Conservation (phyloP, 2,329 filamentous ascomycete species). For the Epichloe hybrida region DNA sequence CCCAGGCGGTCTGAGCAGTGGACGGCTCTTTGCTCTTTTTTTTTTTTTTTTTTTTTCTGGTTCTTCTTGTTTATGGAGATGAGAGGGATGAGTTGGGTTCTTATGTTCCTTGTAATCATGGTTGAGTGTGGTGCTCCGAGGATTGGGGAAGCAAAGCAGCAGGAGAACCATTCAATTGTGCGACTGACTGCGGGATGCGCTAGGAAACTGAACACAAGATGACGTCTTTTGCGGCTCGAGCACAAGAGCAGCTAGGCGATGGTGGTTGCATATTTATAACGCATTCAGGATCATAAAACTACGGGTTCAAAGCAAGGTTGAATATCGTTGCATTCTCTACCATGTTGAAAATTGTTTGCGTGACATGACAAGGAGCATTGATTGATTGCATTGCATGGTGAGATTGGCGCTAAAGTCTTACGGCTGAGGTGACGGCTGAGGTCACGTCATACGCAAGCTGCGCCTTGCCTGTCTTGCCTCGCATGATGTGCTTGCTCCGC, state of each 20-base stretch:
- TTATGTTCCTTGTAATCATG: constrained; percentile 4
- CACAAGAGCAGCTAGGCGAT: not conserved
- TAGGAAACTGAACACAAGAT: not conserved
- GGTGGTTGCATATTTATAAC: not conserved
- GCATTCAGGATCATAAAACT: not conserved
- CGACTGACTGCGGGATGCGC: not conserved
- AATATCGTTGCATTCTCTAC: not conserved
- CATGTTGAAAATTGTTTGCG: not conserved
- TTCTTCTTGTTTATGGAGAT: not conserved
- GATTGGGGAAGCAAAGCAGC: not conserved
- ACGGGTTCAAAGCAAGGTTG: not conserved
- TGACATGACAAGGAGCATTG: not conserved
- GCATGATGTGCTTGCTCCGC: too few species aligned
- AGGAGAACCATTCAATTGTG: not conserved
- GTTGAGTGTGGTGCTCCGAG: not conserved
- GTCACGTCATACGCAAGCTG: too few species aligned
- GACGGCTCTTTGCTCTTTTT: constrained; percentile 4
- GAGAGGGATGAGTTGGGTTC: constrained; percentile 4
- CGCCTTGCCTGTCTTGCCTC: too few species aligned
- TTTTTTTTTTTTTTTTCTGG: not conserved
- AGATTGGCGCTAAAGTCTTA: too few species aligned
- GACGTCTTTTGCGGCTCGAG: not conserved
- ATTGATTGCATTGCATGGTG: too few species aligned
- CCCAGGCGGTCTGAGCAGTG: constrained; percentile 20
- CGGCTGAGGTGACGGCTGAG: too few species aligned